Conservation (phyloP, 768 basidiomycete genomes). For the Glaciozyma antarctica region DNA sequence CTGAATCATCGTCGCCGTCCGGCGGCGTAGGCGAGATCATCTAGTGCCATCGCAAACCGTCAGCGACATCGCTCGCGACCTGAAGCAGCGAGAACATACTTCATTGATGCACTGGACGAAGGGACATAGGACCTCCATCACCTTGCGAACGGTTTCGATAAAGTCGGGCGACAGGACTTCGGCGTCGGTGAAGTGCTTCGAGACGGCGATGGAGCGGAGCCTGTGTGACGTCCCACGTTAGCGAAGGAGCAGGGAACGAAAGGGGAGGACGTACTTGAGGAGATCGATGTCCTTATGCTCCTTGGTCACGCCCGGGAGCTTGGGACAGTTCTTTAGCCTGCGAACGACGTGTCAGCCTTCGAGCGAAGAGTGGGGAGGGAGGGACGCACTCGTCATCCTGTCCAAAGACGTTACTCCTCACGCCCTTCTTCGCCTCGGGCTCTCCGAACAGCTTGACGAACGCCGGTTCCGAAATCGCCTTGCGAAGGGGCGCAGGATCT, state of each 20-base stretch:
- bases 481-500: conserved; percentile 26
- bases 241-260: conserved; percentile 53
- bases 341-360: neutral
- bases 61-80: neutral
- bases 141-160: conserved; percentile 51
- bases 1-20: conserved; percentile 6
- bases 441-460: conserved; percentile 67
- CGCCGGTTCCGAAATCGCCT: conserved; percentile 54
- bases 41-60: conserved; percentile 13
- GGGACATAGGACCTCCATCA: conserved; percentile 54
- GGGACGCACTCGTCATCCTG: conserved; percentile 54
- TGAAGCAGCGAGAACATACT: conserved; percentile 10
- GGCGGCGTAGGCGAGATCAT: conserved; percentile 31
- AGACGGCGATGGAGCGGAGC: conserved; percentile 20
- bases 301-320: conserved; percentile 62
- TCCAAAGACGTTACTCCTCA: conserved; percentile 71
- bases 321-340: conserved; percentile 72
- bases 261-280: conserved; percentile 60
- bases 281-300: conserved; percentile 88
- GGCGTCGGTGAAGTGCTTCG: conserved; percentile 58
- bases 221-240: neutral
- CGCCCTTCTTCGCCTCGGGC: conserved; percentile 45
- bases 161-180: conserved; percentile 63
- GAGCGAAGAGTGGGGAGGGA: neutral
- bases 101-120: conserved; percentile 52